Base-by-base conservation (phyloP, 768 basidiomycete genomes). In the Austroboletus eburneus region DNA sequence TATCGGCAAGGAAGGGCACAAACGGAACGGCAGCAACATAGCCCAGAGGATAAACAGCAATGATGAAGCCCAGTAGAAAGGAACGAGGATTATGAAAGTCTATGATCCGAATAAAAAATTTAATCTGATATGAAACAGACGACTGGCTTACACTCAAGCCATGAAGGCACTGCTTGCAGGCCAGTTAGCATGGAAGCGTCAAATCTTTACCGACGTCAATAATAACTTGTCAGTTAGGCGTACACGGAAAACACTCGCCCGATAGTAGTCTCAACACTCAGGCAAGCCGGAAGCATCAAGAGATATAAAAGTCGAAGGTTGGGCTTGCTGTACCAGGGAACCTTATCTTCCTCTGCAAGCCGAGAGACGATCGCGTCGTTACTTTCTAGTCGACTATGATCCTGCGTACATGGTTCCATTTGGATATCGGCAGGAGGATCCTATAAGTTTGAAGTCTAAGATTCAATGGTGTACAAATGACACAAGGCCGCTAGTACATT, bases 161-260 rank as follows among this genome's bases (percentile, higher is more conserved):
- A 83, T 0, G 78, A 75, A 18, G 72, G 61, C 3, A 82, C 78
- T 0, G 79, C 77, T 59, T 83, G 81, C 34, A 83, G 56, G 30
- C 79, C 80, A 54, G 80, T 81, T 57, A 82, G 69, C 79, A 82
- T 81, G 5, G 79, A 78, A 0, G 80, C 78, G 8, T 60, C 58
- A 16, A 57, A 57, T 0, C 57, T 58, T 43, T 44, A 4, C 1
- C 17, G 2, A 2, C 1, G n/a, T 59, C 38, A n/a, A n/a, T n/a
- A 59, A 22, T 13, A 16, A 12, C 13, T 17, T 16, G 1, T 12
- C 1, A 9, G 10, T 4, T 2, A n/a, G 36, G 13, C 14, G 14
- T 18, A 24, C 0, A 7, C 12, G 14, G 10, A 9, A 50, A 32
- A 25, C 5, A 35, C 56, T 48, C 33, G 12, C 58, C 59, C 58